These are phyloP conservation scores for Metschnikowia shivogae DNA, from an alignment of 805 yeast species.

Conservation along the genomic window DNA sequence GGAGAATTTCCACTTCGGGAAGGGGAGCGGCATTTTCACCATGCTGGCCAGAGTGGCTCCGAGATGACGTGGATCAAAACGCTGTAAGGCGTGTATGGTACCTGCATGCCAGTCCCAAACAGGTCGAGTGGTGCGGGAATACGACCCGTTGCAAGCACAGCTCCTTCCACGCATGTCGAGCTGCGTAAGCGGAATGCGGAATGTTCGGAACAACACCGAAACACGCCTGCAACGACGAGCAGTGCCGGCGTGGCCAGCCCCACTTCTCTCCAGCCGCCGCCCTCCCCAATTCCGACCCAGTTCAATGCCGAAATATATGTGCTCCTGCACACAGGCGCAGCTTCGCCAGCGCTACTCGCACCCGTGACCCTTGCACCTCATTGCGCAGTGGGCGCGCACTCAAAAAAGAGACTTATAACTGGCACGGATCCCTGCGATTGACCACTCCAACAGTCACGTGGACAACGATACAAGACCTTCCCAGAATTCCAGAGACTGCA, in stretches of 20 bases:
- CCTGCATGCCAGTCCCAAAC: background rate
- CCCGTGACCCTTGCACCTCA: constrained; percentile 5
- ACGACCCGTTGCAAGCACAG: constrained; percentile 3
- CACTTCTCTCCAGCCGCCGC: too few species aligned
- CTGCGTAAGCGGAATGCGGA: background rate
- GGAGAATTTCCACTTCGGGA: too few species aligned
- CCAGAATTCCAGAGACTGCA: background rate
- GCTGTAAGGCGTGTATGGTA: constrained; percentile 1
- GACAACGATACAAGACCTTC: background rate
- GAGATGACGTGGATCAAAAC: background rate
- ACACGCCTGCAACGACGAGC: too few species aligned
- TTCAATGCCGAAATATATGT: too few species aligned
- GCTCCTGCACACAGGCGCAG: constrained; percentile 1
- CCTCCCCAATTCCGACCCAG: too few species aligned
- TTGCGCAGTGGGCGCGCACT: constrained; percentile 1
- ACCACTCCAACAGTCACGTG: constrained; percentile 3
- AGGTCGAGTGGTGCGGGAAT: background rate
- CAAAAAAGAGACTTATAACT: constrained; percentile 3
- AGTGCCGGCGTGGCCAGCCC: too few species aligned
- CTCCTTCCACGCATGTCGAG: background rate
- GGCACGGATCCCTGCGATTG: constrained; percentile 1
- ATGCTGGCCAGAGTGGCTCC: too few species aligned
- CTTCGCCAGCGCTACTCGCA: constrained; percentile 3
- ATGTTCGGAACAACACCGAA: background rate
- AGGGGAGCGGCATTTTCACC: too few species aligned